Evolutionary conservation across 2,329 filamentous ascomycete species (phyloP), one percentile per base, ranked within the genome.

Genomic region (Onygenales sp.): DNA sequence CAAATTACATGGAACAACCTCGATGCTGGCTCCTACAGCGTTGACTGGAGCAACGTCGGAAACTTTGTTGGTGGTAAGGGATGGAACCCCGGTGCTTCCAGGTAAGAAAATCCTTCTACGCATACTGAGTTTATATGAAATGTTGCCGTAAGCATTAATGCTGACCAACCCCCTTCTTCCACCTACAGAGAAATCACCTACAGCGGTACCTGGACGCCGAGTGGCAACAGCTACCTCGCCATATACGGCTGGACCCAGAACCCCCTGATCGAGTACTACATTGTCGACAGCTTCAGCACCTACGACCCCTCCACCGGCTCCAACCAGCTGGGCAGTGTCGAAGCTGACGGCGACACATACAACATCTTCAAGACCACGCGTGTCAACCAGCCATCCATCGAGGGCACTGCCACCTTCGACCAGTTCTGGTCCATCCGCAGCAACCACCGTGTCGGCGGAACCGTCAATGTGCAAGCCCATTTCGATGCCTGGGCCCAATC

Each of bases 41-140:
- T 75, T 0, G 60, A 59, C 38, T 81, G 78, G 78, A 62, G 57
- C 43, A 69, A 70, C 46, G 66, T 64, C 27, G 42, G 42, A 8
- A 79, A 81, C 69, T 76, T 80, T 45, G 78, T 81, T 35, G 77
- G 71, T 54, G 80, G 80, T 35, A 82, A 81, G 66, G 80, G 80
- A 41, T 82, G 79, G 78, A 75, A 75, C 53, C 74, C 78, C 14
- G 79, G 79, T 45, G 72, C 64, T 54, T 65, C 69, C 33, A 70
- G 75, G 77, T 81, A 72, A 55, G 67, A 17, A 17, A 17, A 17
- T 17, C 17, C 17, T 17, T 17, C 17, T 17, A 17, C 2, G 17
- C 17, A 17, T 17, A 17, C 17, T 17, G 17, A 17, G 17, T 17
- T 17, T 17, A 17, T 17, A 17, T 17, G 17, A 17, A 17, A 17